Evolutionary conservation across 148 eudicot genomes (phyloP).

Genomic region (Vaccinium vitisidaea): DNA sequence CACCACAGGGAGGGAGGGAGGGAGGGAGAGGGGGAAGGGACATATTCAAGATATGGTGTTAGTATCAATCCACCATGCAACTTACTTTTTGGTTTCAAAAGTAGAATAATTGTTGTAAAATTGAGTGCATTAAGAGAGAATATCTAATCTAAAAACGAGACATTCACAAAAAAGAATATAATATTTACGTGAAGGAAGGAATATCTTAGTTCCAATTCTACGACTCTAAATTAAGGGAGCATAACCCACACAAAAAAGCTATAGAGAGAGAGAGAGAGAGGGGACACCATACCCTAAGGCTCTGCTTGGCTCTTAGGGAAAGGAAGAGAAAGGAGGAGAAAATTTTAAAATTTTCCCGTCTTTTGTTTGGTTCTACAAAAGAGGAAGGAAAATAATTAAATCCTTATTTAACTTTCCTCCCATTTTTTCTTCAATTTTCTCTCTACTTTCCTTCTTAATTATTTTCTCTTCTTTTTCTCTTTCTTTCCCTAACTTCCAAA

Average conservation of each 20-base stretch:
- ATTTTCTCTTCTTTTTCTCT: no score
- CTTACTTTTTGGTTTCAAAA: slow-evolving; percentile 52
- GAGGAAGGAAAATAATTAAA: no score
- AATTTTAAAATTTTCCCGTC: no score
- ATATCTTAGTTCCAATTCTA: slow-evolving; percentile 64
- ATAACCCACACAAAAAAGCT: slow-evolving; percentile 28
- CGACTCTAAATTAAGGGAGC: slow-evolving; percentile 50
- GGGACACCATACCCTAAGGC: slow-evolving; percentile 11
- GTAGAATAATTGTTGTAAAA: slow-evolving; percentile 44
- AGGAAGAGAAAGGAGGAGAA: no score
- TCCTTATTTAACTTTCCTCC: no score
- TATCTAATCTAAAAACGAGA: slow-evolving; percentile 20
- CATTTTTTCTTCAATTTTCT: no score
- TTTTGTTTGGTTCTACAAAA: no score
- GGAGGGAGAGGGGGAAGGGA: slow-evolving; percentile 6
- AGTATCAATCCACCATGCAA: slow-evolving; percentile 63
- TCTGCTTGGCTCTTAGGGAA: no score
- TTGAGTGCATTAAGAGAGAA: slow-evolving; percentile 31
- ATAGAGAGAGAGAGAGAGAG: slow-evolving; percentile 14
- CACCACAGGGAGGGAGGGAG: slow-evolving; percentile 6
- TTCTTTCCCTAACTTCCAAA: no score
- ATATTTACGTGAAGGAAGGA: slow-evolving; percentile 49
- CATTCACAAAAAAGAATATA: slow-evolving; percentile 48
- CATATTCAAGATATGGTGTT: slow-evolving; percentile 27
- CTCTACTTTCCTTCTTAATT: no score